Evolutionary conservation across 208 protist species (phyloP).

Genomic region (Leishmania martiniquensis): DNA sequence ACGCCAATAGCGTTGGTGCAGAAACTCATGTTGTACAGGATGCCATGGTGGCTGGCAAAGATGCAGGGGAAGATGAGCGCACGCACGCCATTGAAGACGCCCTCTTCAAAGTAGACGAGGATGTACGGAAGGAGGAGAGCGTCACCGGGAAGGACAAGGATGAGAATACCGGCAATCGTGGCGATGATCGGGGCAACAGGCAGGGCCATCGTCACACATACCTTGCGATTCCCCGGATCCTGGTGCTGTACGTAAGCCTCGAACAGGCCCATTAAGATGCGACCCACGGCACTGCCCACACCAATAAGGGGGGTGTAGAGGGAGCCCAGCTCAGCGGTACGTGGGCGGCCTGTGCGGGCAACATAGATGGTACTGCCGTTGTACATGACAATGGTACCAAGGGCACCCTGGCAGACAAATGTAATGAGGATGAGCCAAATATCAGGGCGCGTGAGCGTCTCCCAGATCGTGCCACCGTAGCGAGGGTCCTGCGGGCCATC

Average conservation of each 20-base stretch:
- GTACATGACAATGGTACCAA: constrained; percentile 68
- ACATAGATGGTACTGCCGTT: constrained; percentile 74
- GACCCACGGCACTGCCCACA: constrained; percentile 57
- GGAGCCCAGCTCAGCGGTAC: constrained; percentile 40
- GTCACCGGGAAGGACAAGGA: constrained; percentile 64
- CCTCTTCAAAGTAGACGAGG: constrained; percentile 72
- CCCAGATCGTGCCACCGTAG: constrained; percentile 54
- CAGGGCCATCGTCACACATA: constrained; percentile 54
- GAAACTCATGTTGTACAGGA: constrained; percentile 74
- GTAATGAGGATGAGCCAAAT: constrained; percentile 60
- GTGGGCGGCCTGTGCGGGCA: constrained; percentile 46
- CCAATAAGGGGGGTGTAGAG: constrained; percentile 74
- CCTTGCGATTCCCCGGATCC: constrained; percentile 40
- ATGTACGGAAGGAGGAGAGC: constrained; percentile 69
- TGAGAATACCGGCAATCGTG: constrained; percentile 51
- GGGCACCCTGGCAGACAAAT: constrained; percentile 53
- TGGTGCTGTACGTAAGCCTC: constrained; percentile 74
- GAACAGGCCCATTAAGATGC: constrained; percentile 62
- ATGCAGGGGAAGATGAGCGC: constrained; percentile 72
- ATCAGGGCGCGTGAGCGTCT: constrained; percentile 36
- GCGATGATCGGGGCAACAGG: constrained; percentile 54
- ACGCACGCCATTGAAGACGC: constrained; percentile 53
- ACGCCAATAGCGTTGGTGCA: constrained; percentile 58
- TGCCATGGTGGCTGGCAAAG: constrained; percentile 48
- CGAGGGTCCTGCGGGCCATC: constrained; percentile 51